Evolutionary conservation across 441 rosid species (phyloP).

Genomic region (Brassica balearica): DNA sequence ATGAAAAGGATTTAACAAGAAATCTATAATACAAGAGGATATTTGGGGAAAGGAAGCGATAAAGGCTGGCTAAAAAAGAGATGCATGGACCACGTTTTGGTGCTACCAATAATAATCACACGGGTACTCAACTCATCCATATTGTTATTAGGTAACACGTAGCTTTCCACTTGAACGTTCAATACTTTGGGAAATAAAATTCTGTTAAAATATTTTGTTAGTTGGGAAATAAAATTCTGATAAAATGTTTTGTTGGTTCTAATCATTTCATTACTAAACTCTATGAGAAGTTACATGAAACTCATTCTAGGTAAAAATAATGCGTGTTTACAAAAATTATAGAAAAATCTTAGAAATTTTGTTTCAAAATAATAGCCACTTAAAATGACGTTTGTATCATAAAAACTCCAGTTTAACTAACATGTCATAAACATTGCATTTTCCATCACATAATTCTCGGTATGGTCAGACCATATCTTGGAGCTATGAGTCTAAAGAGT

Average conservation of each 20-base stretch:
- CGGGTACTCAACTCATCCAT: constrained; percentile 37
- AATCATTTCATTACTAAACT: constrained; percentile 6
- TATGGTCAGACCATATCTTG: background rate
- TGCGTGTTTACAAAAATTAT: background rate
- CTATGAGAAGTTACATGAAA: background rate
- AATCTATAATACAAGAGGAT: background rate
- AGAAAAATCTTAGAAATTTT: background rate
- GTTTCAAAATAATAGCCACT: background rate
- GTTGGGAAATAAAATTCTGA: constrained; percentile 23
- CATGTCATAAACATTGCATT: background rate
- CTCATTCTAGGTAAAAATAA: background rate
- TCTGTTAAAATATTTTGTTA: background rate
- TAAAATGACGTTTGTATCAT: background rate
- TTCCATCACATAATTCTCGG: background rate
- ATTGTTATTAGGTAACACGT: constrained; percentile 41
- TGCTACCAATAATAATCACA: constrained; percentile 46
- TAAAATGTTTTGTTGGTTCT: background rate
- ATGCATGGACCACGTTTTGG: constrained; percentile 46
- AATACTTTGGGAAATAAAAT: constrained; percentile 32
- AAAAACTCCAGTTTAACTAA: background rate
- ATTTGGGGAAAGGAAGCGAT: constrained; percentile 27
- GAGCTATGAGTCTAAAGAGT: background rate
- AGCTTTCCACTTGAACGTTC: constrained; percentile 40
- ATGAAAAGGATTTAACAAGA: background rate
- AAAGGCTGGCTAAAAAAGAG: constrained; percentile 36